Conservation (phyloP, 805 yeast species). For the Komagataella ulmi region DNA sequence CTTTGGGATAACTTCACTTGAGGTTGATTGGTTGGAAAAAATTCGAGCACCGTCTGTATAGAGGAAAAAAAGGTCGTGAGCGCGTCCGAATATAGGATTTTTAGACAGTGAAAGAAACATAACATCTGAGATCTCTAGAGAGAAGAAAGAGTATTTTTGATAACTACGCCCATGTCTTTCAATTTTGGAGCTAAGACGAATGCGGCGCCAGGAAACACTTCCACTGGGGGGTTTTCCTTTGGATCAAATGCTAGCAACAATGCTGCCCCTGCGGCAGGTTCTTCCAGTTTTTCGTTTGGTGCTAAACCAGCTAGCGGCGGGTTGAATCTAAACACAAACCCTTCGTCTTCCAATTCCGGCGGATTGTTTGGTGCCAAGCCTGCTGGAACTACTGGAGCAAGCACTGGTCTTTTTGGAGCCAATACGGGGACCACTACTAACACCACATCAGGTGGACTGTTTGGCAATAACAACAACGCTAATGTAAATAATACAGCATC, state of each 20-base stretch:
- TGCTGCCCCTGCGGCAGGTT: conserved; percentile 2
- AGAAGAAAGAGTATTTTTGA: neutral
- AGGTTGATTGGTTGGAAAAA: neutral
- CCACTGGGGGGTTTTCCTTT: conserved; percentile 4
- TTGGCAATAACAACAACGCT: conserved; percentile 7
- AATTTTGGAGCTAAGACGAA: neutral
- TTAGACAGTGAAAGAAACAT: neutral
- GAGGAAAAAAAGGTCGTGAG: neutral
- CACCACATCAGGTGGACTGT: conserved; percentile 9
- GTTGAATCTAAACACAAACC: neutral
- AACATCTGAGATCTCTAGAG: neutral
- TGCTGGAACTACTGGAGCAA: conserved; percentile 2
- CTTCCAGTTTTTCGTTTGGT: conserved; percentile 1
- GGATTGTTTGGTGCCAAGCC: conserved; percentile 4
- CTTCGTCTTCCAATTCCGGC: conserved; percentile 2
- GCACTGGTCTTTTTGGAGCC: conserved; percentile 9
- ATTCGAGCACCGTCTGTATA: neutral
- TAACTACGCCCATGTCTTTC: neutral
- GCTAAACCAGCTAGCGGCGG: neutral
- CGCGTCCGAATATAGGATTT: neutral
- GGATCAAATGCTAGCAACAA: conserved; percentile 6
- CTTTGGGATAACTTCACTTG: neutral
- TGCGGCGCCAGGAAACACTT: neutral
- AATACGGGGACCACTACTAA: conserved; percentile 7
- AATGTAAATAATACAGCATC: conserved; percentile 1